phyloP scores from a whole-genome alignment of 83 land plant species.

The Isoetes engelmannii region DNA sequence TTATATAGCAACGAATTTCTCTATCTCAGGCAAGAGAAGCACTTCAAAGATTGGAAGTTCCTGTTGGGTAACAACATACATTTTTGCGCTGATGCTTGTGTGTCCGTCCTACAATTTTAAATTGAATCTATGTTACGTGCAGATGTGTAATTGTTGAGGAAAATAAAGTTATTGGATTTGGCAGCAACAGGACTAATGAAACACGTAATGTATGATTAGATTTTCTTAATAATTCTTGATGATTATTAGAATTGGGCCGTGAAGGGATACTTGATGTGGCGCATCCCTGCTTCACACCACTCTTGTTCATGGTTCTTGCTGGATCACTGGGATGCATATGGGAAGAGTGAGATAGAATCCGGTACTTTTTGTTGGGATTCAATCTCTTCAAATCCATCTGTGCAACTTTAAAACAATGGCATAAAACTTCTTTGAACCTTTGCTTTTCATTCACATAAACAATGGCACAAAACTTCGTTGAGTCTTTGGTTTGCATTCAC shows the following conservation, averaged over 20 bases:
- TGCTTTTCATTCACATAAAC: not conserved
- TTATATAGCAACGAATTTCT: not conserved
- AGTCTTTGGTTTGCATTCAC: not conserved
- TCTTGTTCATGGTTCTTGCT: not conserved
- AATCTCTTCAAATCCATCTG: not conserved
- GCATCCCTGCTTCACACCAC: not conserved
- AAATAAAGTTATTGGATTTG: constrained; percentile 58
- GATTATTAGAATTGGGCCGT: not conserved
- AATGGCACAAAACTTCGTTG: not conserved
- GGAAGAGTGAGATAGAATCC: not conserved
- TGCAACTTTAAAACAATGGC: too few relatives aligned
- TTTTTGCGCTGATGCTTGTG: too few relatives aligned
- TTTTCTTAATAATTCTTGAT: not conserved
- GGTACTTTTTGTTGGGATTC: not conserved
- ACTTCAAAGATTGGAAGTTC: constrained; percentile 2
- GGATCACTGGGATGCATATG: not conserved
- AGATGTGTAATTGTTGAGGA: constrained; percentile 84
- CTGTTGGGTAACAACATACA: not conserved
- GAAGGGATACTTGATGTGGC: not conserved
- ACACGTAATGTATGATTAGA: constrained; percentile 59
- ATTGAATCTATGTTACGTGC: not conserved
- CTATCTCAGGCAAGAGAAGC: constrained; percentile 4
- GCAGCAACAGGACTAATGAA: constrained; percentile 78
- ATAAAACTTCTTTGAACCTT: too few relatives aligned
- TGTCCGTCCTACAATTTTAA: not conserved